A percentile compares a stretch with the other conserved stretches of the same genome.
phyloP scores from a whole-genome alignment of 2,329 filamentous ascomycete genomes.

The Trichoderma sp. region DNA sequence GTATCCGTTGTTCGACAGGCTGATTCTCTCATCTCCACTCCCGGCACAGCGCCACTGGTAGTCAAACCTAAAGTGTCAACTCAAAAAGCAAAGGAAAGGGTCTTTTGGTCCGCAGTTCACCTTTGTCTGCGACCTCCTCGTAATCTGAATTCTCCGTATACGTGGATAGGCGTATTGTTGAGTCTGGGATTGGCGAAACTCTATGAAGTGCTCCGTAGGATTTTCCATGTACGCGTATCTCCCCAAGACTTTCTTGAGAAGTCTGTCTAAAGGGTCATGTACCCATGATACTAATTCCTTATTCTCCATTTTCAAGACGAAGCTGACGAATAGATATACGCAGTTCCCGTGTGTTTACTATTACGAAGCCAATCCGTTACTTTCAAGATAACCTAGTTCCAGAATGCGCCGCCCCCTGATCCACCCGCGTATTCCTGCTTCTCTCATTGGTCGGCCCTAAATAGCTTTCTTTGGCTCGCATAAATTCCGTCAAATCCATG shows the following conservation, averaged over 20 bases:
- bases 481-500: not conserved
- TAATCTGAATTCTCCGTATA: not conserved
- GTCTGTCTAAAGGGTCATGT: not conserved
- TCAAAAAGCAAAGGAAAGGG: not conserved
- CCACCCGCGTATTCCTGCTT: slow-evolving; percentile 4
- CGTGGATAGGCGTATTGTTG: not conserved
- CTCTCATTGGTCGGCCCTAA: not conserved
- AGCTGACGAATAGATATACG: not conserved
- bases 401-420: not conserved
- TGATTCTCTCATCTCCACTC: not conserved
- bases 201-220: not conserved
- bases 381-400: not conserved
- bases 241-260: not conserved
- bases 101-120: not conserved
- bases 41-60: not conserved
- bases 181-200: not conserved
- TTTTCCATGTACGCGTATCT: not conserved
- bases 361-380: not conserved
- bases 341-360: not conserved
- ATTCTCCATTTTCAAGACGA: not conserved
- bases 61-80: not conserved
- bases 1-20: not conserved
- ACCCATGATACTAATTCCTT: not conserved
- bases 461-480: not conserved
- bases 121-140: not conserved